Base-by-base conservation (phyloP, 2,329 filamentous ascomycete species). In the Leptographium galeiforme region DNA sequence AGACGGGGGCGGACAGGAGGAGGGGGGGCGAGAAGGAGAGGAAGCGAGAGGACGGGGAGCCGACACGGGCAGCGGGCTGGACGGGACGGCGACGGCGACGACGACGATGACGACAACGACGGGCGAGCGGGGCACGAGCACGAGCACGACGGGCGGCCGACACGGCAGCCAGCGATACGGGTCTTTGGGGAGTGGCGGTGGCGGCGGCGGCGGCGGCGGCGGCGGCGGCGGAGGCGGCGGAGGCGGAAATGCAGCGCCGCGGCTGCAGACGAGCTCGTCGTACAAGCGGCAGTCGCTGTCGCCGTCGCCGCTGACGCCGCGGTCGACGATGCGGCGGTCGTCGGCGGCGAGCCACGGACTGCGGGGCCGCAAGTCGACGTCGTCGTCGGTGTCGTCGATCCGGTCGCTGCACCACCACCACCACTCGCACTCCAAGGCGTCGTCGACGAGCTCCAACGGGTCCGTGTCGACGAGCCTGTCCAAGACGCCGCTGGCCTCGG, bases 351-450 rank as follows among this genome's bases (percentile, higher is more conserved):
- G 30, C 19, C 25, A 34, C 30, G 90, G 91, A 34, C 77, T 97
- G 46, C 81, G 90, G 33, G 91, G 93, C 40, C 82, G 93, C 56
- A 97, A 97, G 66, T 97, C 91, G 0, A 98, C 93, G 0, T 96
- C 89, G 0, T 95, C 89, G 0, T 97, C 90, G 0, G 83, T 98
- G 16, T 96, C 89, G 1, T 95, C 89, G 0, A 84, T 98, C 54
- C 84, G 93, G 55, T 94, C 87, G 46, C 89, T 97, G 63, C 89
- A 90, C 62, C 89, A 91, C 62, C 87, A 90, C 60, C 85, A 89
- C 59, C 87, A 93, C 64, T 84, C 85, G 1, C 91, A 96, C 66
- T 95, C 89, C 25, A 97, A 97, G 68, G 89, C 93, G 0, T 95
- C 88, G 0, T 96, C 89, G 0, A 93, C 89, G 1, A 95, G 89